These are phyloP conservation scores for Fagopyrum homotropicum DNA, from an alignment of 148 eudicot genomes.

Conservation along the genomic window DNA sequence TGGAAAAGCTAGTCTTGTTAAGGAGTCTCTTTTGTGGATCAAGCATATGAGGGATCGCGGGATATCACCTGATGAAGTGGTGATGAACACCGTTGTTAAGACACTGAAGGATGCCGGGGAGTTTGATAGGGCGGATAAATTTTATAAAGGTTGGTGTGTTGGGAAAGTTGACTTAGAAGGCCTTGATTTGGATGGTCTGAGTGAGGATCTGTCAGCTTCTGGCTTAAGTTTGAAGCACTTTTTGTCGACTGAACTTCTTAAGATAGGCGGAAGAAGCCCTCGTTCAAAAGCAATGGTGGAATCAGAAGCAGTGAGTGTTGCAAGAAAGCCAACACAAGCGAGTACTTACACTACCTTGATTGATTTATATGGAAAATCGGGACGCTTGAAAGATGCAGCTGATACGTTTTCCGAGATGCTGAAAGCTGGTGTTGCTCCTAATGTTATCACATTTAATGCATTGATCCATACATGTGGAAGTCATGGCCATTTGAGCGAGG, in stretches of 20 bases:
- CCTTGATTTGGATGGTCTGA: constrained; percentile 43
- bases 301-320: constrained; percentile 25
- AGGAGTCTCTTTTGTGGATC: constrained; percentile 74
- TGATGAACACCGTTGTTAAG: constrained; percentile 68
- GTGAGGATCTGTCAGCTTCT: constrained; percentile 28
- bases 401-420: constrained; percentile 71
- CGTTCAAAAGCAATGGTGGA: constrained; percentile 16
- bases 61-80: constrained; percentile 74
- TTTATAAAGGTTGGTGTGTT: constrained; percentile 75
- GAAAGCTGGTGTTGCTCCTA: constrained; percentile 61
- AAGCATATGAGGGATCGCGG: constrained; percentile 81
- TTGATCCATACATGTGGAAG: constrained; percentile 81
- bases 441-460: constrained; percentile 66
- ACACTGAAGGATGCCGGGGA: constrained; percentile 76
- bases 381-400: constrained; percentile 69
- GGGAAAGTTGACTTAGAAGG: constrained; percentile 57
- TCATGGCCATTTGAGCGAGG: constrained; percentile 68
- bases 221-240: constrained; percentile 53
- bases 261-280: constrained; percentile 55
- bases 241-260: constrained; percentile 66
- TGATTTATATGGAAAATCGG: constrained; percentile 89
- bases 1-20: constrained; percentile 76
- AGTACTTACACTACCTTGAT: constrained; percentile 74
- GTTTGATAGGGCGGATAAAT: constrained; percentile 59
- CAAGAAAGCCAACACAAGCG: constrained; percentile 47